Percentiles rank a stretch among this genome's conserved stretches.
These are phyloP conservation scores for Graphilbum ipis-grandicollis DNA, from an alignment of 2,329 filamentous ascomycete genomes.

Conservation along the genomic window DNA sequence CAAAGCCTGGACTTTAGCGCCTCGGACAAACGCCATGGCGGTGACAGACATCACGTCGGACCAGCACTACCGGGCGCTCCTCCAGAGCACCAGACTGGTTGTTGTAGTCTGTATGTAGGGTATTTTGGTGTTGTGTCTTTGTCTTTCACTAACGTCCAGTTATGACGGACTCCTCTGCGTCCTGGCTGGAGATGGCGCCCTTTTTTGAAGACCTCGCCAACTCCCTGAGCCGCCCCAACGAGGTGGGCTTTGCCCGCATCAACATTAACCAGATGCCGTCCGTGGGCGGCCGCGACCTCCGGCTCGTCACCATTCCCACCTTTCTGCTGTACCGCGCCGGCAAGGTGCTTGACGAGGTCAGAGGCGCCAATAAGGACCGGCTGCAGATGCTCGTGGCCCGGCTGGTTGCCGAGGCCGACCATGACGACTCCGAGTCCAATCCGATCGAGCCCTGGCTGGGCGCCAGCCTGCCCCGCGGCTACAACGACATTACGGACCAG, in stretches of 20 bases:
- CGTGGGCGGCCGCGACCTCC: constrained; percentile 56
- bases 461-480: constrained; percentile 59
- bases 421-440: not conserved
- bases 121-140: constrained; percentile 11
- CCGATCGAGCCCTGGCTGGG: constrained; percentile 44
- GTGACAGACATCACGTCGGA: constrained; percentile 24
- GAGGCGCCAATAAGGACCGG: constrained; percentile 55
- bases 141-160: constrained; percentile 31
- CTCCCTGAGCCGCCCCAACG: constrained; percentile 51
- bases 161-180: constrained; percentile 72
- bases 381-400: constrained; percentile 56
- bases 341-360: constrained; percentile 47
- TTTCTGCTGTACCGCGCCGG: constrained; percentile 75
- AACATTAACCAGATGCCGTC: constrained; percentile 44
- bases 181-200: constrained; percentile 71
- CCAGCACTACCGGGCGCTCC: constrained; percentile 48
- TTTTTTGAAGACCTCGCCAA: constrained; percentile 62
- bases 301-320: constrained; percentile 66
- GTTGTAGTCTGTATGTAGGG: constrained; percentile 67
- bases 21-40: constrained; percentile 11
- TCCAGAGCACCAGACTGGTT: constrained; percentile 60
- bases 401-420: constrained; percentile 51
- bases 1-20: too few species aligned
- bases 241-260: constrained; percentile 66
- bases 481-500: constrained; percentile 66